Percentiles rank a stretch among this genome's conserved stretches.
phyloP scores from a whole-genome alignment of 306 rosid species.

The Cucurbita ficifolia region DNA sequence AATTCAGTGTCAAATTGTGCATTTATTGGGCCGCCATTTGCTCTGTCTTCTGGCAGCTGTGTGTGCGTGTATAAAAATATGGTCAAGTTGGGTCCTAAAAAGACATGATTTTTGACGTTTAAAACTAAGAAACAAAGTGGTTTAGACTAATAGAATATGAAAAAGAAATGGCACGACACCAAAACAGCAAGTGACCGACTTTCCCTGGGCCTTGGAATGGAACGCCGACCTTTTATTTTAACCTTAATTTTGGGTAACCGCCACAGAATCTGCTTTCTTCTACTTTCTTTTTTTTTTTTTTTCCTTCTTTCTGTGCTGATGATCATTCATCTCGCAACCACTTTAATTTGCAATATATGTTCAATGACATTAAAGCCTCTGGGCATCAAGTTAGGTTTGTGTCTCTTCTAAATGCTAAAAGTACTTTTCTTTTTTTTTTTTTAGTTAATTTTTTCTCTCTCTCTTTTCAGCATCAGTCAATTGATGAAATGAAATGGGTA shows the following conservation, averaged over 20 bases:
- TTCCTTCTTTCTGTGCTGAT: not conserved
- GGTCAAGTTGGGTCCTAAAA: not conserved
- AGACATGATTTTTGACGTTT: not conserved
- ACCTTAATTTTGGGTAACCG: not conserved
- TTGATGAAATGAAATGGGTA: not conserved
- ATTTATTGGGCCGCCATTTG: slow-evolving; percentile 5
- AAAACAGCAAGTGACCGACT: not conserved
- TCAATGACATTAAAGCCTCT: not conserved
- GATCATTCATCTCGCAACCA: not conserved
- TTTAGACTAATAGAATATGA: not conserved
- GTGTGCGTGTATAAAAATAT: not conserved
- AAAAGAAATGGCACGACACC: not conserved
- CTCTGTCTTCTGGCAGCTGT: not conserved
- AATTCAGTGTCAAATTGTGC: not conserved
- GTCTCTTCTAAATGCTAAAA: not conserved
- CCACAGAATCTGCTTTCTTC: not conserved
- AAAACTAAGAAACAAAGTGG: not conserved
- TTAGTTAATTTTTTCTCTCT: too few relatives aligned
- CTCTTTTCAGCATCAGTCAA: not conserved
- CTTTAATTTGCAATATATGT: not conserved
- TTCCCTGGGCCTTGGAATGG: slow-evolving; percentile 7
- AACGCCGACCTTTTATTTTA: not conserved
- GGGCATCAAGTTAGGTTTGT: not conserved
- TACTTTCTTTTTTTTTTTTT: too few relatives aligned
- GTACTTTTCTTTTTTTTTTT: not conserved